Conservation (phyloP, 768 basidiomycete genomes). For the Kwoniella dendrophila region DNA sequence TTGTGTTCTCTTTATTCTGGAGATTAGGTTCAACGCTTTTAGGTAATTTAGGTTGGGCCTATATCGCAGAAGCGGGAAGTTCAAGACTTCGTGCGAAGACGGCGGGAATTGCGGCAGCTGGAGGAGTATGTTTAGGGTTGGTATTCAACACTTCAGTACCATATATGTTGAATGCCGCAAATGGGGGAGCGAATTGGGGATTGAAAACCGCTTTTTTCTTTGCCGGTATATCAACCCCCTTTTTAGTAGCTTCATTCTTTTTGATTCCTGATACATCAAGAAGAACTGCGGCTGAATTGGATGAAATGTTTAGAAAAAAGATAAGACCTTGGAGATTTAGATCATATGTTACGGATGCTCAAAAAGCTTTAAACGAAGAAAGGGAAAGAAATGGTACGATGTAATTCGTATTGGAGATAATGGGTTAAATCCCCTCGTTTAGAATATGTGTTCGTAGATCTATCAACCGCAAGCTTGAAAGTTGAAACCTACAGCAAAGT, state of each 20-base stretch:
- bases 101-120: constrained; percentile 37
- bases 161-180: constrained; percentile 42
- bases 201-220: constrained; percentile 47
- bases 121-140: constrained; percentile 36
- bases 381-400: constrained; percentile 1
- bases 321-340: constrained; percentile 41
- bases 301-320: constrained; percentile 45
- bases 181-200: constrained; percentile 42
- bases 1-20: constrained; percentile 43
- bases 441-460: too few species aligned
- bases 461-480: too few species aligned
- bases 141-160: constrained; percentile 38
- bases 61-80: constrained; percentile 34
- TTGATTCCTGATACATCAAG: constrained; percentile 43
- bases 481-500: too few species aligned
- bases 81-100: constrained; percentile 46
- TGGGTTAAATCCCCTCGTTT: too few species aligned
- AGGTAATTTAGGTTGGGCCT: constrained; percentile 40
- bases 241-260: constrained; percentile 38
- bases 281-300: constrained; percentile 40
- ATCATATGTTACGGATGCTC: constrained; percentile 12
- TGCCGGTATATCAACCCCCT: constrained; percentile 29
- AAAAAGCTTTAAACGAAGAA: constrained; percentile 19
- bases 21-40: constrained; percentile 30
- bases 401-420: too few species aligned